Conservation (phyloP, 768 basidiomycete genomes). For the Mrakia hoshinonis region DNA sequence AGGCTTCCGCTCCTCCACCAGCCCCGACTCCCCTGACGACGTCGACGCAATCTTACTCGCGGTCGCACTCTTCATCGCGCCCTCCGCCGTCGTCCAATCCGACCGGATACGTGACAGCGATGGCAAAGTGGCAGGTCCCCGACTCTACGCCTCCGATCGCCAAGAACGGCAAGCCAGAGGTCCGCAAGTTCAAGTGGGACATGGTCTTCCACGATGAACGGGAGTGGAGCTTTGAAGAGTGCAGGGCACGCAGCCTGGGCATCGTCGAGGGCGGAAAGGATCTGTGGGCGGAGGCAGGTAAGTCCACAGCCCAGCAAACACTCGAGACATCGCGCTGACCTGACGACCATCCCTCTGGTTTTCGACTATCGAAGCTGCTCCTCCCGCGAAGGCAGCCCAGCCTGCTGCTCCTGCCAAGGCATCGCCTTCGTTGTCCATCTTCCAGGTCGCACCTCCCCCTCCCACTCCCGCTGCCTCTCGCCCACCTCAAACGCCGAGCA, state of each 20-base stretch:
- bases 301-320: background rate
- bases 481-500: background rate
- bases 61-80: constrained; percentile 26
- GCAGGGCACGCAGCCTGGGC: constrained; percentile 39
- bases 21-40: constrained; percentile 26
- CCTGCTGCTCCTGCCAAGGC: background rate
- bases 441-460: constrained; percentile 22
- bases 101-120: constrained; percentile 7
- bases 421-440: background rate
- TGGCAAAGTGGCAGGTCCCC: constrained; percentile 21
- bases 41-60: constrained; percentile 26
- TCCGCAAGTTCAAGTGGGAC: constrained; percentile 44
- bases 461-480: constrained; percentile 9
- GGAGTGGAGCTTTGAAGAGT: constrained; percentile 79
- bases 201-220: constrained; percentile 61
- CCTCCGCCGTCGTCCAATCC: constrained; percentile 32
- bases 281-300: constrained; percentile 36
- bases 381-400: background rate
- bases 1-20: constrained; percentile 23
- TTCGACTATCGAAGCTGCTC: constrained; percentile 6
- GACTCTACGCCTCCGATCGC: constrained; percentile 22
- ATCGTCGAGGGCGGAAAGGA: constrained; percentile 33
- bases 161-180: constrained; percentile 35
- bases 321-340: background rate
- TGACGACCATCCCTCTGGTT: background rate